Base-by-base conservation (phyloP, 768 basidiomycete genomes). In the Rhodotorula babjevae region DNA sequence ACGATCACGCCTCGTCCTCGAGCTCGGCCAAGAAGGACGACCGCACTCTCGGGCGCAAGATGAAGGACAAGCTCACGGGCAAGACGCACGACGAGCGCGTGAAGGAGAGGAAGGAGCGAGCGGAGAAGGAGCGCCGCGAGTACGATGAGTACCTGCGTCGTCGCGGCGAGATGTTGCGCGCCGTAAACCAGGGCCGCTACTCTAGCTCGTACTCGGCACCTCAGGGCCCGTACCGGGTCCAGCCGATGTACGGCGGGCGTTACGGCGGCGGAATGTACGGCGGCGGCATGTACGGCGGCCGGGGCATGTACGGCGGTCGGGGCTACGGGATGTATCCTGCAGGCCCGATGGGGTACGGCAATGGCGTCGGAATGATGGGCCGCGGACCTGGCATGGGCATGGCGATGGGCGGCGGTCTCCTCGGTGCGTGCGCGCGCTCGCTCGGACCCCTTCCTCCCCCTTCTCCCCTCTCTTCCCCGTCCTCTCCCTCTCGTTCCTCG, bases 21-120 rank as follows among this genome's bases (percentile, higher is more conserved):
- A 52, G 25, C 50, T 25, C 33, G 15, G 50, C 59, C 47, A 58
- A 66, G 42, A 36, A 72, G 46, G 72, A 77, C 64, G 71, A 77
- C 33, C 36, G 63, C 8, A 65, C 75, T 18, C 59, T 79, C 27
- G 77, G 77, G 7, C 53, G 72, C 40, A 78, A 76, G 66, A 33
- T 79, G 42, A 77, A 77, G 25, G 77, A 76, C 59, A 75, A 72
- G 52, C 40, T 76, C 31, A 76, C 73, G 14, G 76, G 76, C 0
- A 65, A 65, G 61, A 73, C 72, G 36, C 77, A 74, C 61, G 77
- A 68, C 23, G 23, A 72, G 58, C 59, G 72, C 3, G 62, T 73
- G 15, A 42, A 50, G 23, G 61, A 73, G 59, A 53, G 76, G 7
- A 60, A 70, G 52, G 40, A 42, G 36, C 67, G 69, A 21, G 64